These are phyloP conservation scores for Cyclotella cryptica DNA, from an alignment of 108 stramenopile species.

Conservation along the genomic window DNA sequence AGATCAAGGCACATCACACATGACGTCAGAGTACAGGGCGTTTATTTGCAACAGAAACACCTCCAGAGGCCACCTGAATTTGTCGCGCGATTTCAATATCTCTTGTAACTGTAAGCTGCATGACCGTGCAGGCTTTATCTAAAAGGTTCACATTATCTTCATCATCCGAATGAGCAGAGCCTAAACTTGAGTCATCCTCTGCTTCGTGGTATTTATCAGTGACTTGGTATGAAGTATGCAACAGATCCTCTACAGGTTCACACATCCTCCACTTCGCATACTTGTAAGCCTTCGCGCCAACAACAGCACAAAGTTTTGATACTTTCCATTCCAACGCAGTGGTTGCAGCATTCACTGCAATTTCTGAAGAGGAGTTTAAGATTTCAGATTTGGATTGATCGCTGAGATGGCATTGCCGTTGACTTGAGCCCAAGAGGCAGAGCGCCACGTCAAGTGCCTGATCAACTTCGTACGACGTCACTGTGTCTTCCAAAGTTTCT, in stretches of 20 bases:
- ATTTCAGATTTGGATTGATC: not conserved
- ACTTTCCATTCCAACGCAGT: slow-evolving; percentile 48
- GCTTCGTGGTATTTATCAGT: slow-evolving; percentile 22
- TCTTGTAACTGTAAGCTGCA: slow-evolving; percentile 34
- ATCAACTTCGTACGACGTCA: not conserved
- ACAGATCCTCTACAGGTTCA: slow-evolving; percentile 14
- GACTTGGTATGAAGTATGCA: slow-evolving; percentile 15
- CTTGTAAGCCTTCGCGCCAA: slow-evolving; percentile 44
- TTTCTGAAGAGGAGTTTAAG: not conserved
- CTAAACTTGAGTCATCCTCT: slow-evolving; percentile 22
- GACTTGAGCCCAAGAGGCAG: not conserved
- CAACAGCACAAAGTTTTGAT: slow-evolving; percentile 10
- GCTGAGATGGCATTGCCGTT: not conserved
- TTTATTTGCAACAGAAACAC: no score
- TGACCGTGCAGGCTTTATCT: slow-evolving; percentile 38
- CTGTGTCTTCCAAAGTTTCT: not conserved
- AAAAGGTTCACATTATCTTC: slow-evolving; percentile 26
- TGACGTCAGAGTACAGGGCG: no score
- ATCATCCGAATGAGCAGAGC: slow-evolving; percentile 21
- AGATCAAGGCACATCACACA: no score
- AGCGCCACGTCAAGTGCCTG: slow-evolving; percentile 4
- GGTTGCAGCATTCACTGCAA: slow-evolving; percentile 24
- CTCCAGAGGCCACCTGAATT: not conserved
- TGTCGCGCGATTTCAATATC: slow-evolving; percentile 13
- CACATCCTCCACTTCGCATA: slow-evolving; percentile 38